Conservation (phyloP, 192 early-diverging fungal species). For the Ambispora gerdemannii region DNA sequence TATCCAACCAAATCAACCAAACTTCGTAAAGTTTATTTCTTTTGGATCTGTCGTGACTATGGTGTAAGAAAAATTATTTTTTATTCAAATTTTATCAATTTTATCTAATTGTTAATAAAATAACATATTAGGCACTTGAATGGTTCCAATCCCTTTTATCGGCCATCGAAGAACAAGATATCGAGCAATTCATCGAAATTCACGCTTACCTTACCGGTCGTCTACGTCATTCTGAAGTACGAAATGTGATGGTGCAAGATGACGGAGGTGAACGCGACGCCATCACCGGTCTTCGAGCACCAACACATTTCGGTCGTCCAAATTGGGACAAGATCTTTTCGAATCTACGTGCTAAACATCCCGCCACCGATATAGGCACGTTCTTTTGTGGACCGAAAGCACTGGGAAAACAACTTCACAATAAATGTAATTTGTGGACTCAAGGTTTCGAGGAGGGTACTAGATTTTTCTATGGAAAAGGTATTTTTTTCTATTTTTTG, state of each 20-base stretch:
- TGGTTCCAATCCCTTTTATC: conserved; percentile 80
- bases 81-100: not conserved
- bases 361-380: conserved; percentile 65
- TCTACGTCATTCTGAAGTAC: conserved; percentile 59
- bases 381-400: conserved; percentile 78
- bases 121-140: conserved; percentile 51
- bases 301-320: conserved; percentile 49
- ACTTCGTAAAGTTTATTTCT: conserved; percentile 69
- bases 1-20: conserved; percentile 51
- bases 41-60: conserved; percentile 77
- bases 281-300: conserved; percentile 45
- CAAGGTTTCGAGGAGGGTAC: conserved; percentile 30
- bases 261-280: conserved; percentile 45
- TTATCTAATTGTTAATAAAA: not conserved
- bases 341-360: conserved; percentile 41
- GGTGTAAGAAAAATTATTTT: conserved; percentile 18
- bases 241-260: conserved; percentile 58
- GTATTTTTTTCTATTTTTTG: conserved; percentile 6
- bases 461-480: conserved; percentile 30
- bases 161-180: conserved; percentile 60
- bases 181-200: conserved; percentile 62
- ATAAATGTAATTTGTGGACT: conserved; percentile 37
- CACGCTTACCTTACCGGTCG: conserved; percentile 70
- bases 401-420: conserved; percentile 44
- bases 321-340: conserved; percentile 48